Conservation (phyloP, 805 yeast genomes). For the Kodamaea sagamina region DNA sequence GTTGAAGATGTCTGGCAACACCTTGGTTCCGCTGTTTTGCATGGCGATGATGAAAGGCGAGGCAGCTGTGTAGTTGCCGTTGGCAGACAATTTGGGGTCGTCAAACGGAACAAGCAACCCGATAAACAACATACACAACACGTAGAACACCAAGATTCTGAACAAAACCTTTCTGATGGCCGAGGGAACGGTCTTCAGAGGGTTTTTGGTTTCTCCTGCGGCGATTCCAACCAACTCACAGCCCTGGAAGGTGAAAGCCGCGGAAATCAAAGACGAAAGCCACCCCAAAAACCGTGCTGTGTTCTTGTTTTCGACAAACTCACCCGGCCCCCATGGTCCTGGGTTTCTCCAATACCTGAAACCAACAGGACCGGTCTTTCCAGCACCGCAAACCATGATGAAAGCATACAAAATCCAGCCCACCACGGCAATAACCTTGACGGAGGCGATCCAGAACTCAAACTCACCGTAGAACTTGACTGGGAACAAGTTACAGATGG, state of each 20-base stretch:
- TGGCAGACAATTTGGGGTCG: constrained; percentile 50
- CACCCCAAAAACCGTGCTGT: constrained; percentile 69
- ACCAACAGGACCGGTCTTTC: constrained; percentile 67
- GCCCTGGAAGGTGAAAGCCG: constrained; percentile 83
- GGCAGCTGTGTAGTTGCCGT: constrained; percentile 44
- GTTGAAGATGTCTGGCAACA: constrained; percentile 69
- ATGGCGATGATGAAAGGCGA: constrained; percentile 79
- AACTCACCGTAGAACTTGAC: constrained; percentile 72
- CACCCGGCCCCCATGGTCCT: constrained; percentile 76
- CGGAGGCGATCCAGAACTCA: constrained; percentile 71
- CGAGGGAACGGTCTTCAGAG: constrained; percentile 67
- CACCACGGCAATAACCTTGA: constrained; percentile 66
- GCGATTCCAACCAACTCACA: constrained; percentile 75
- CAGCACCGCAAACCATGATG: constrained; percentile 77
- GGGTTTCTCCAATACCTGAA: constrained; percentile 82
- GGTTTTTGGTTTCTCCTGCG: constrained; percentile 73
- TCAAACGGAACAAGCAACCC: constrained; percentile 71
- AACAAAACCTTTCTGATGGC: constrained; percentile 70
- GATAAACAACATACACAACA: constrained; percentile 63
- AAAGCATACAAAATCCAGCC: constrained; percentile 71
- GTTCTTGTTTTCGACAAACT: constrained; percentile 48
- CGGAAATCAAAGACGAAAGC: constrained; percentile 66
- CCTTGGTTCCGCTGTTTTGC: constrained; percentile 62
- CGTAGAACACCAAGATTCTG: constrained; percentile 67
- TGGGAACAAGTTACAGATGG: constrained; percentile 60